These are phyloP conservation scores for Symbiodinium pilosum DNA, from an alignment of 73 alveolate species.

Conservation along the genomic window DNA sequence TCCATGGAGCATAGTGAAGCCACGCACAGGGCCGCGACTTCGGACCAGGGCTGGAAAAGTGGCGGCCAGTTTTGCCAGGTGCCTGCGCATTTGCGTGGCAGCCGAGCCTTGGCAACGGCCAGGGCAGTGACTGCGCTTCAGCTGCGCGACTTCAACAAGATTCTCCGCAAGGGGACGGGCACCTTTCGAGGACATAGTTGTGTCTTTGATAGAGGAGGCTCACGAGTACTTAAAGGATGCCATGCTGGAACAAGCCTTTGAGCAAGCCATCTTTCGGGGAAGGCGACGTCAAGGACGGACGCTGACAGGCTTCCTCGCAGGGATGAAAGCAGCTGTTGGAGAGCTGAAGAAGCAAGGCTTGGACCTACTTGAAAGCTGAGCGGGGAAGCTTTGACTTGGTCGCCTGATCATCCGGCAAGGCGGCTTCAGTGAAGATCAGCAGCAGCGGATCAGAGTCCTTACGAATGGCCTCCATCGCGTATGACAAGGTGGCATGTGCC, in stretches of 20 bases:
- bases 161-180: constrained; percentile 21
- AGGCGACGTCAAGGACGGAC: not conserved
- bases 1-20: no score
- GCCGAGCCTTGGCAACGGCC: constrained; percentile 34
- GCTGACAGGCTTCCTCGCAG: no score
- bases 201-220: not conserved
- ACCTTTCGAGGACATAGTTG: not conserved
- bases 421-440: not conserved
- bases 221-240: not conserved
- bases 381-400: not conserved
- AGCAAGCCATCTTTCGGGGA: not conserved
- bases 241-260: not conserved
- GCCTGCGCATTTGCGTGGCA: no score
- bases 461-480: constrained; percentile 34
- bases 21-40: no score
- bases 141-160: not conserved
- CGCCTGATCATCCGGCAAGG: not conserved
- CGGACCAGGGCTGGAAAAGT: no score
- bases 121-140: not conserved
- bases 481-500: not conserved
- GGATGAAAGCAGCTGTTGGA: no score
- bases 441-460: constrained; percentile 10
- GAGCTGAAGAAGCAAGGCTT: no score
- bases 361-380: no score
- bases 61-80: no score